Base-by-base conservation (phyloP, 148 eudicot species). In the Selenicereus undatus region DNA sequence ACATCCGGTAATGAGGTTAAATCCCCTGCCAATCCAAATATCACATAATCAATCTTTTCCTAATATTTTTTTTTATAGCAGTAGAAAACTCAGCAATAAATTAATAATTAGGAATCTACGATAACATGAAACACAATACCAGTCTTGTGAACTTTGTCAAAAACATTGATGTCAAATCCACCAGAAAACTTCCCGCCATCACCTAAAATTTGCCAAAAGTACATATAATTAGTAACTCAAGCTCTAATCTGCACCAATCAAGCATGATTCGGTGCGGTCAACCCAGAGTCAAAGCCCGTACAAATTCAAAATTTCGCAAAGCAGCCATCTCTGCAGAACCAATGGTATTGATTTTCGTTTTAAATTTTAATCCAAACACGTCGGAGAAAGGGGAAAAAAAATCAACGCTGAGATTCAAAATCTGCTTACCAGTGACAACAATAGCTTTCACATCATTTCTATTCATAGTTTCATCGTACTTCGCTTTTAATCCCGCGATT, bases 81-180 rank as follows among this genome's bases (percentile, higher is more conserved):
- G 32, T 32, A 32, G 1, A 32, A 32, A 32, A 32, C 32, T 32
- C 32, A 2, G 32, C 32, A 32, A 32, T 32, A 32, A 60, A 76
- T 52, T 45, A 18, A 42, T 22, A 14, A 26, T 12, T 8, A 26
- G 2, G 13, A 21, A 39, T 18, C 75, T 35, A 80, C 69, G 35
- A 71, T 27, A 52, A 14, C 11, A 73, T 16, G 56, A 65, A 32
- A 43, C 65, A 52, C 80, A 51, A 76, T 89, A 95, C 98, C 98
- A 85, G 93, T 90, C 83, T 87, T 78, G 85, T 95, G 98, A 79
- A 95, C 93, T 71, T 56, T 86, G 75, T 84, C 89, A 75, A 95
- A 95, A 51, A 88, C 92, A 80, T 89, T 91, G 82, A 93, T 93
- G 88, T 95, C 98, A 36, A 93, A 93, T 20, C 98, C 98, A 30